Evolutionary conservation across 129 eudicot species (phyloP).

Genomic region (Ambrosia artemisiifolia): DNA sequence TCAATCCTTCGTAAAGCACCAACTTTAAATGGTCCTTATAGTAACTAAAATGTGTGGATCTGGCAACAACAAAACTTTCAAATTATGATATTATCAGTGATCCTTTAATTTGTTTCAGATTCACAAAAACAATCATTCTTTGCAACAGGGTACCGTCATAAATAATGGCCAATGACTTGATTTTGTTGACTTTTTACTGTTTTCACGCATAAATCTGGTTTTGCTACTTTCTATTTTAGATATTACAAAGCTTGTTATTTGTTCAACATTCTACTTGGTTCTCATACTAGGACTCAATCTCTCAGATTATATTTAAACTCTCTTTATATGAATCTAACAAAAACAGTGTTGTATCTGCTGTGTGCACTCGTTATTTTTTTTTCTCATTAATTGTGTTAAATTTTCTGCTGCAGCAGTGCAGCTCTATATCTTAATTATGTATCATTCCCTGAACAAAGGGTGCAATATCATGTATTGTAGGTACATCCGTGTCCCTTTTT

Average conservation of each 20-base stretch:
- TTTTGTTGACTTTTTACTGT: not conserved
- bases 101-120: constrained; percentile 12
- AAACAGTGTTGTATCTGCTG: not conserved
- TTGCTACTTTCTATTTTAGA: not conserved
- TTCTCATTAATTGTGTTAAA: not conserved
- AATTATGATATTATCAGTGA: not conserved
- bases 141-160: not conserved
- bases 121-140: not conserved
- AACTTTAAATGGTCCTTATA: constrained; percentile 11
- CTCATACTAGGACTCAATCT: too few relatives aligned
- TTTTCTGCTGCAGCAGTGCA: not conserved
- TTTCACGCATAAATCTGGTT: not conserved
- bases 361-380: not conserved
- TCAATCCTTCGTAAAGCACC: constrained; percentile 4
- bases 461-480: not conserved
- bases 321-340: not conserved
- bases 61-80: constrained; percentile 5
- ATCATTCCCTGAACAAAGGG: constrained; percentile 12
- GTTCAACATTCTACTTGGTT: not conserved
- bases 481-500: constrained; percentile 5
- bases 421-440: not conserved
- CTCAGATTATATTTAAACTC: not conserved
- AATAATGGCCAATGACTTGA: not conserved
- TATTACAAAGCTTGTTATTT: not conserved
- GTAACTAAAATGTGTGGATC: constrained; percentile 6